phyloP scores from a whole-genome alignment of 78 protist genomes.

The Dictyostelium brefeldianum region DNA sequence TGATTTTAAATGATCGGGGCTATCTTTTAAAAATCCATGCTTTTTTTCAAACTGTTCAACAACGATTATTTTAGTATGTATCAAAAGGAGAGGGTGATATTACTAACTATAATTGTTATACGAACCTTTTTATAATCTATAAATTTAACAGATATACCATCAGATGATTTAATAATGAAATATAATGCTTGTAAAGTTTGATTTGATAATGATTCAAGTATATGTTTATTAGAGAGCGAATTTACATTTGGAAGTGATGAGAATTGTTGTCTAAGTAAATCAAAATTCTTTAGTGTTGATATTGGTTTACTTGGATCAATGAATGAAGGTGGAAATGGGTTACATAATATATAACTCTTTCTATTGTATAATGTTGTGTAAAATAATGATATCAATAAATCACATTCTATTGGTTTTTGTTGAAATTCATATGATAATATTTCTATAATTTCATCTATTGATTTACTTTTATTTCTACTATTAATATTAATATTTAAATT shows the following conservation, averaged over 20 bases:
- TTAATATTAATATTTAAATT: slow-evolving; percentile 9
- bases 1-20: background rate
- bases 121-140: slow-evolving; percentile 1
- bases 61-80: too few species aligned
- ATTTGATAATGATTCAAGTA: background rate
- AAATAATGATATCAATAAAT: slow-evolving; percentile 57
- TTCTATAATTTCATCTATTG: background rate
- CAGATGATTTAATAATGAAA: background rate
- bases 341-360: slow-evolving; percentile 11
- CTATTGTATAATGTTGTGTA: slow-evolving; percentile 1
- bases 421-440: background rate
- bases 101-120: too few species aligned
- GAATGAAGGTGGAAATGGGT: slow-evolving; percentile 50
- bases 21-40: background rate
- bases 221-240: background rate
- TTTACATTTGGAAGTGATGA: slow-evolving; percentile 12
- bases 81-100: too few species aligned
- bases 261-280: slow-evolving; percentile 2
- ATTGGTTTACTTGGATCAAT: background rate
- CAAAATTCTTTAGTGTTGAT: slow-evolving; percentile 23
- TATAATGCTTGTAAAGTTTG: background rate
- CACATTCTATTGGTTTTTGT: slow-evolving; percentile 44
- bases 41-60: slow-evolving; percentile 22
- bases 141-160: background rate
- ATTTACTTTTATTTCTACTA: background rate